Conservation (phyloP, 441 rosid species). For the Gossypium aridum region DNA sequence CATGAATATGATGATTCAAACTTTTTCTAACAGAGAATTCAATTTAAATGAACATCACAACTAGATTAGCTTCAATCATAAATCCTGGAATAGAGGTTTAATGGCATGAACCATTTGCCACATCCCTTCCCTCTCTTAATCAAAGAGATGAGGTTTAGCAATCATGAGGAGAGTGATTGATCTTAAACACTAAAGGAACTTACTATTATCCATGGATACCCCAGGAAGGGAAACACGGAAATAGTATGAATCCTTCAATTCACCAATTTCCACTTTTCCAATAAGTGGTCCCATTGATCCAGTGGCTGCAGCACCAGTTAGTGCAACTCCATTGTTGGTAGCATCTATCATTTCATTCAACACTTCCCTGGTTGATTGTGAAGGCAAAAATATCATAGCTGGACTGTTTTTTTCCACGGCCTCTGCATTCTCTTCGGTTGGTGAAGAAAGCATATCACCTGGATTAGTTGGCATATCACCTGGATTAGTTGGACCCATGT, state of each 20-base stretch:
- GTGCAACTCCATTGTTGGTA: conserved; percentile 38
- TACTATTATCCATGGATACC: conserved; percentile 67
- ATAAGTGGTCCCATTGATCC: conserved; percentile 60
- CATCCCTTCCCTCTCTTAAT: neutral
- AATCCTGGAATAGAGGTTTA: neutral
- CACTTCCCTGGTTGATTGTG: conserved; percentile 37
- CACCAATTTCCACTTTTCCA: conserved; percentile 54
- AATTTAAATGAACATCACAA: neutral
- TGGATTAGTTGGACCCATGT: neutral
- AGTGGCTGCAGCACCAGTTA: conserved; percentile 63
- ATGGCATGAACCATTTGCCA: neutral
- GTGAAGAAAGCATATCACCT: neutral
- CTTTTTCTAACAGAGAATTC: neutral
- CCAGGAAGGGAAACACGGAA: conserved; percentile 83
- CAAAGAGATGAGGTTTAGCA: conserved; percentile 4
- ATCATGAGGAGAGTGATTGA: conserved; percentile 6
- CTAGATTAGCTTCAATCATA: neutral
- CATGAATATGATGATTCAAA: neutral
- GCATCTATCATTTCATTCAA: conserved; percentile 26
- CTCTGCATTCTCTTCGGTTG: neutral
- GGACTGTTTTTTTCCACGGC: conserved; percentile 1
- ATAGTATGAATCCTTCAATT: conserved; percentile 50
- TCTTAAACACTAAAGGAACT: conserved; percentile 23
- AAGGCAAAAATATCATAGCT: conserved; percentile 24
- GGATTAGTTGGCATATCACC: neutral